phyloP scores from a whole-genome alignment of 1,284 basidiomycete genomes.

The Rhodotorula sp. region DNA sequence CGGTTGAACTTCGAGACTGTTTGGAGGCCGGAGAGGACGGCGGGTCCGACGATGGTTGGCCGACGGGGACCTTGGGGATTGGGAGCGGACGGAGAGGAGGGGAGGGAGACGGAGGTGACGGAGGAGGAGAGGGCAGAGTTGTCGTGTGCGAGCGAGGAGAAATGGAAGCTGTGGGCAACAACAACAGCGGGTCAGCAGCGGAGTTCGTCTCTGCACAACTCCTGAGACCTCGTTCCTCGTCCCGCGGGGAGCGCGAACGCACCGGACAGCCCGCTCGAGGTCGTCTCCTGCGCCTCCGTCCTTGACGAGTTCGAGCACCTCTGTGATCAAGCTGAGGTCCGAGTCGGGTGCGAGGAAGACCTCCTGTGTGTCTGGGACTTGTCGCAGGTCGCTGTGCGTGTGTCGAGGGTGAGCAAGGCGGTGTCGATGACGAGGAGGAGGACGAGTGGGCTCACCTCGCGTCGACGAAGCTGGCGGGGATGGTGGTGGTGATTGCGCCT shows the following conservation, averaged over 20 bases:
- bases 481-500: slow-evolving; percentile 70
- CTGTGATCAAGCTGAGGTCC: slow-evolving; percentile 75
- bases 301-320: slow-evolving; percentile 75
- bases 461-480: slow-evolving; percentile 68
- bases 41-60: slow-evolving; percentile 59
- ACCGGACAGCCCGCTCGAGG: slow-evolving; percentile 46
- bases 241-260: slow-evolving; percentile 8
- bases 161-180: slow-evolving; percentile 71
- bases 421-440: not conserved
- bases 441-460: slow-evolving; percentile 65
- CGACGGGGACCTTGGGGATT: not conserved
- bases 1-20: slow-evolving; percentile 72
- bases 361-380: slow-evolving; percentile 96
- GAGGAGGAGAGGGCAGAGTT: slow-evolving; percentile 65
- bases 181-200: not conserved
- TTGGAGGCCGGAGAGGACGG: slow-evolving; percentile 68
- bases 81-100: slow-evolving; percentile 21
- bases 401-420: not conserved
- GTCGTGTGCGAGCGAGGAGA: slow-evolving; percentile 85
- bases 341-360: slow-evolving; percentile 75
- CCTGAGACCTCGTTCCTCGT: too few relatives aligned
- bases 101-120: slow-evolving; percentile 48
- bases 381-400: slow-evolving; percentile 68
- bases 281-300: slow-evolving; percentile 56
- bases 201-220: too few relatives aligned